phyloP scores from a whole-genome alignment of 352 stramenopile genomes.

The Globisporangium iwayamae region DNA sequence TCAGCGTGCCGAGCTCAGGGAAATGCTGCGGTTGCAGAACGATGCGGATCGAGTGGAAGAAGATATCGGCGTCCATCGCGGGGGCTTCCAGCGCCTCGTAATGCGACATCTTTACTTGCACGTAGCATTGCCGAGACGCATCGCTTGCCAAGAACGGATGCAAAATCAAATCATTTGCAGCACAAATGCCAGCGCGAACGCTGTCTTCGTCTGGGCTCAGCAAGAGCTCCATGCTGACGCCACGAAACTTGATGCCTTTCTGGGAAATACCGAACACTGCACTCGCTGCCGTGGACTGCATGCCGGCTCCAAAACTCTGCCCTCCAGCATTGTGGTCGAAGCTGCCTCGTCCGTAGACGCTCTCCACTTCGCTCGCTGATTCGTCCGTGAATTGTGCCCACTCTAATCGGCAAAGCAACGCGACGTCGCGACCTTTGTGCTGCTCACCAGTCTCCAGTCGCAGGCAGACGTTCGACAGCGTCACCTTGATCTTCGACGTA shows the following conservation, averaged over 20 bases:
- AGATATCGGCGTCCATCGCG: conserved; percentile 73
- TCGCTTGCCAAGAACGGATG: conserved; percentile 73
- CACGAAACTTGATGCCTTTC: conserved; percentile 82
- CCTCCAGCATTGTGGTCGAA: conserved; percentile 32
- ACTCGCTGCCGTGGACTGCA: conserved; percentile 79
- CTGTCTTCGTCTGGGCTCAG: conserved; percentile 53
- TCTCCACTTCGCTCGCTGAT: conserved; percentile 71
- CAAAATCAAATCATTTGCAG: conserved; percentile 37
- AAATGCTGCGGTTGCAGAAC: conserved; percentile 84
- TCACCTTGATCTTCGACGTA: conserved; percentile 89
- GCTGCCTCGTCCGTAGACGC: conserved; percentile 52
- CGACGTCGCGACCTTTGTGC: conserved; percentile 57
- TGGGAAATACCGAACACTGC: conserved; percentile 81
- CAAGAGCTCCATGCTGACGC: conserved; percentile 78
- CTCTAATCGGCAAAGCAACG: conserved; percentile 67
- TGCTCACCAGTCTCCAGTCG: conserved; percentile 66
- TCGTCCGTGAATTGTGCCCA: conserved; percentile 86
- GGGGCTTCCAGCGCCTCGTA: conserved; percentile 71
- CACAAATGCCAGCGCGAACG: conserved; percentile 22
- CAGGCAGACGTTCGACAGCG: conserved; percentile 82
- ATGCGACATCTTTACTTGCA: conserved; percentile 82
- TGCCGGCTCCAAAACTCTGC: conserved; percentile 30
- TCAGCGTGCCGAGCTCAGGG: conserved; percentile 55
- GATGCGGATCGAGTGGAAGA: conserved; percentile 77
- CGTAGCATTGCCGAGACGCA: conserved; percentile 60